Base-by-base conservation (phyloP, 331 rosid species). In the Malus hybrid region DNA sequence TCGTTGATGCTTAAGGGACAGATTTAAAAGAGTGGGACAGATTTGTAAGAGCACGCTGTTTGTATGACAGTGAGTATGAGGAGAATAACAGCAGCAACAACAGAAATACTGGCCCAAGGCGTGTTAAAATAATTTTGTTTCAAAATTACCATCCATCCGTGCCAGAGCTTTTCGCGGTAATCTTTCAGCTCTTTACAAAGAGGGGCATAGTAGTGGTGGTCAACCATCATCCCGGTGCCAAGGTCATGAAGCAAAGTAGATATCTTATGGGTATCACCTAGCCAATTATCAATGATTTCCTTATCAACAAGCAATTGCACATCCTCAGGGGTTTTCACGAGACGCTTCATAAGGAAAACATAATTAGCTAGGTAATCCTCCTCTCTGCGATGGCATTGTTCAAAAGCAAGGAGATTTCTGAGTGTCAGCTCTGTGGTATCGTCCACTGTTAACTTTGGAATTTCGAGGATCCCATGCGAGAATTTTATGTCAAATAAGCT, bases 271-370 rank as follows among this genome's bases (percentile, higher is more conserved):
- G n/a, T 52, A 15, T 52, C 57, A 52, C 57, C 57, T 52, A 52
- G 7, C 18, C 18, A 50, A 52, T 52, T 52, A 5, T 52, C 57
- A 52, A 52, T 16, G 15, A 52, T 52, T 52, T 20, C 60, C 11
- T 60, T 6, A 20, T 73, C 29, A 29, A 73, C 59, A 60, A 61
- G 77, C 39, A 68, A 67, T 27, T 67, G 36, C 65, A 65, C 79
- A 33, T 75, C 73, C 66, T 54, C n/a, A 1, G 72, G 33, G 55
- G 66, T 3, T 20, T 20, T 54, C 24, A 54, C 28, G 11, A 75
- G 52, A 10, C 29, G 10, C 20, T 22, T 16, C 39, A 75, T 12
- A 2, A 52, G 4, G 18, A 33, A 7, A 18, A 73, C 28, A 27
- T 24, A 61, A 16, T 73, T 29, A 8, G 12, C 57, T 34, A 73